A percentile compares a stretch with the other conserved stretches of the same genome.
phyloP scores from a whole-genome alignment of 495 filamentous ascomycete species.

The Endocarpon pusillum region DNA sequence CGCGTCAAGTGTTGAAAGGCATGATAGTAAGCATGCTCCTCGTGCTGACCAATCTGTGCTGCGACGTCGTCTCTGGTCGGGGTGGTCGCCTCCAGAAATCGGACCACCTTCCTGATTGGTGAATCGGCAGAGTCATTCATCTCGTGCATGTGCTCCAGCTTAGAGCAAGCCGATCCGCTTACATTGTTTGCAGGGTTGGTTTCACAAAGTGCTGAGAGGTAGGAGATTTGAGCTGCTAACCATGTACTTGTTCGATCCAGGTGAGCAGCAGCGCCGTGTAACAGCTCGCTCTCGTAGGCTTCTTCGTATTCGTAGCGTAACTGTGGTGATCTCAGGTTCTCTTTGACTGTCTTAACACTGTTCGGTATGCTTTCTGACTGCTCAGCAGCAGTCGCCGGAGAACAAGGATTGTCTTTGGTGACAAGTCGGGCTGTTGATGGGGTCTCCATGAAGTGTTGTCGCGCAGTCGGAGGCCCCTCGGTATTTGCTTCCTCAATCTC shows the following conservation, averaged over 20 bases:
- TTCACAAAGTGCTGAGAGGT: conserved; percentile 52
- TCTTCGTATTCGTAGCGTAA: conserved; percentile 45
- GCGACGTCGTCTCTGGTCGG: conserved; percentile 21
- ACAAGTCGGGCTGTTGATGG: conserved; percentile 12
- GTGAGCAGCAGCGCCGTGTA: conserved; percentile 43
- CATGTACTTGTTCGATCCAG: conserved; percentile 68
- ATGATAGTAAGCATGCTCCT: conserved; percentile 78
- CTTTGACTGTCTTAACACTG: conserved; percentile 17
- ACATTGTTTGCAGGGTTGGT: conserved; percentile 38
- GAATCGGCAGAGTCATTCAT: conserved; percentile 15
- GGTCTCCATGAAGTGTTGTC: conserved; percentile 21
- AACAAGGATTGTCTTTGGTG: conserved; percentile 12
- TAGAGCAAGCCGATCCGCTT: conserved; percentile 10
- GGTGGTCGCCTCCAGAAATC: conserved; percentile 46
- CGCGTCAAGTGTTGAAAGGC: conserved; percentile 60
- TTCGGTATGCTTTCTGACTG: too few relatives aligned
- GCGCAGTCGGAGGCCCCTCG: conserved; percentile 55
- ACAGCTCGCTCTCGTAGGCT: conserved; percentile 47
- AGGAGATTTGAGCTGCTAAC: conserved; percentile 62
- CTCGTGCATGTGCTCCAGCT: conserved; percentile 9
- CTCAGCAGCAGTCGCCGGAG: conserved; percentile 18
- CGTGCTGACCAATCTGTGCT: conserved; percentile 19
- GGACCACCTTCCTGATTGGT: conserved; percentile 54
- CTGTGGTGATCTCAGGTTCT: conserved; percentile 16
- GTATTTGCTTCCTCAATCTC: conserved; percentile 36